Evolutionary conservation across 257 asterid genomes (phyloP), one percentile per base, ranked within the genome.

Genomic region (Osmanthus fragrans): DNA sequence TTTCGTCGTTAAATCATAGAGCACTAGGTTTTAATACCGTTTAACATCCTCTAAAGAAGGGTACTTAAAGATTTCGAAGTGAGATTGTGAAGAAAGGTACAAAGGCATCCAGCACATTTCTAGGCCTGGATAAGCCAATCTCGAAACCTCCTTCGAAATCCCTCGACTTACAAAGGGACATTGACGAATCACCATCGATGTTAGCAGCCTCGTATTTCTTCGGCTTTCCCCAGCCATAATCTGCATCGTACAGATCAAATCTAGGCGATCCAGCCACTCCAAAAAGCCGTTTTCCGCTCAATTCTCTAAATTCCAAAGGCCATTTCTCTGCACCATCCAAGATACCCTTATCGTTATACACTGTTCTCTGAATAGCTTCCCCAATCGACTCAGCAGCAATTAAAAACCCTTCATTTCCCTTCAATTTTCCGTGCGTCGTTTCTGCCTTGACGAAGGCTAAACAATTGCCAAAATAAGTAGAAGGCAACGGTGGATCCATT

Each of bases 221-320:
- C 21, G 86, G 73, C 66, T 40, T 74, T 25, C 86, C 91, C 87
- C 82, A 75, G 37, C 84, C 82, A 1, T 47, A 84, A 84, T 84
- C 86, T 11, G 51, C 82, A 65, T 80, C 80, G 13, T 80, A 83
- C n/a, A 58, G 79, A 47, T 80, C 84, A 13, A 83, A 83, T 45
- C 80, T 80, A 3, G 88, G 83, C 2, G 91, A 82, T 39, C 91
- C 91, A 5, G 91, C 87, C 34, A 88, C 83, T 2, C 71, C 39
- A 4, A 78, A 5, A 2, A 54, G 0, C 10, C 78, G 42, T 16
- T 69, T 75, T 40, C 74, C 63, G 1, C 69, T 29, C 7, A 58
- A 10, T 9, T 10, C 49, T 21, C 6, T 18, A 9, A 49, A 13
- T 10, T 65, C 60, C 68, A 68, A 2, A 0, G 82, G 73, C 85